Base-by-base conservation (phyloP, 129 eudicot genomes). In the Helianthus annuus region DNA sequence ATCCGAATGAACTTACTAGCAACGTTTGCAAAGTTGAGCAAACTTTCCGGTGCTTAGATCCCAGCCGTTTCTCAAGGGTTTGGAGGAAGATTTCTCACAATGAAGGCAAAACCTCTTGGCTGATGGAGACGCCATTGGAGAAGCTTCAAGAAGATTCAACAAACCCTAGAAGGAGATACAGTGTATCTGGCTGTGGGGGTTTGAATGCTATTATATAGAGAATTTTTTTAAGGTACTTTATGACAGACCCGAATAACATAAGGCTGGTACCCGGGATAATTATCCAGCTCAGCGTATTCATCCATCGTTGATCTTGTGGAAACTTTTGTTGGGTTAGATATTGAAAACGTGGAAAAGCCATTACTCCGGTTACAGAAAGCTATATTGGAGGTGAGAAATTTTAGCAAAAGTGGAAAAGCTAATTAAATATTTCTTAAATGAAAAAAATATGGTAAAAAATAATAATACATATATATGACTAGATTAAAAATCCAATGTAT, bases 11-110 rank as follows among this genome's bases (percentile, higher is more conserved):
- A 27, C 81, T 76, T 65, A 82, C 90, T 80, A 81, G 87, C 90
- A 85, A 10, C 79, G 81, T 36, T 72, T 61, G 66, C 90, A 85
- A 70, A 85, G 85, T 69, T 76, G 87, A 29, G 90, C 83, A 61
- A 57, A 62, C 44, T 79, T 64, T 66, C 83, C 86, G 15, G 76
- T 79, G 17, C 77, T 81, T 34, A 85, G 68, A 48, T 85, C 78
- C 90, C 90, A 82, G 6, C 90, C 87, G 48, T 76, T 73, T 1
- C 52, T 64, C 64, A 85, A 79, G 49, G 56, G 38, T 44, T 69
- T 67, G 11, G 83, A 72, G 72, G 55, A 66, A 71, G 82, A 79
- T 14, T 79, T 49, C 34, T 73, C 56, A 70, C 90, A 85, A 39
- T 85, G 78, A 54, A 79, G 56, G 80, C 90, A 85, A 29, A 59